Base-by-base conservation (phyloP, 805 yeast species). In the Starmerella vaccinii region DNA sequence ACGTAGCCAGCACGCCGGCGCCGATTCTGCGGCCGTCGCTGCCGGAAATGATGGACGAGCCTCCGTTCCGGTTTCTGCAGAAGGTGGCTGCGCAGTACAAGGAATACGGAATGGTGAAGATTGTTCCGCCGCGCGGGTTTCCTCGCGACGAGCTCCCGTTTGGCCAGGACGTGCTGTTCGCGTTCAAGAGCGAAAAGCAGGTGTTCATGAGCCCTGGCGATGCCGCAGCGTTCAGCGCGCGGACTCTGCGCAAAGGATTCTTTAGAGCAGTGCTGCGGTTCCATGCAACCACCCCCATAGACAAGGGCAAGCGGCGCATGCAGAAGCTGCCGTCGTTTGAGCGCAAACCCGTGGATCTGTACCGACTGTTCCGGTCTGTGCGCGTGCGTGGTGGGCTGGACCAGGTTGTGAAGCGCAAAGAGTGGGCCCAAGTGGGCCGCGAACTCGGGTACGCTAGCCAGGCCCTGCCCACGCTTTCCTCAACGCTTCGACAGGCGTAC, bases 341-440 rank as follows among this genome's bases (percentile, higher is more conserved):
- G 58, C 78, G 78, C 57, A 68, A 83, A 48, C 75, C 80, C 1
- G 63, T 84, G 38, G 89, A 84, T 65, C 67, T 84, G 32, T 84
- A 72, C 63, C 70, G 76, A 38, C 65, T 84, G 35, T 73, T 76
- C 57, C 68, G 74, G 34, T 71, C 77, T 13, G 92, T 85, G 1
- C 68, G 73, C 18, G 61, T 75, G 16, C 69, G 82, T 53, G 92
- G 92, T 18, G 94, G 94, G 0, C 80, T 72, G 61, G 70, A 71
- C 10, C 71, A 66, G 10, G 88, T 85, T n/a, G 76, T 82, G 42
- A 65, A 73, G 49, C 75, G 74, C 50, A 82, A 83, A 59, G 69
- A 77, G 42, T 86, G 95, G 95, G 87, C 87, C 1, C 87, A 83
- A 60, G 75, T 86, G 9, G 90, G 90, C 13, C 71, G 88, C 49